Conservation (phyloP, 2,329 filamentous ascomycete genomes). For the Claviceps purpurea region DNA sequence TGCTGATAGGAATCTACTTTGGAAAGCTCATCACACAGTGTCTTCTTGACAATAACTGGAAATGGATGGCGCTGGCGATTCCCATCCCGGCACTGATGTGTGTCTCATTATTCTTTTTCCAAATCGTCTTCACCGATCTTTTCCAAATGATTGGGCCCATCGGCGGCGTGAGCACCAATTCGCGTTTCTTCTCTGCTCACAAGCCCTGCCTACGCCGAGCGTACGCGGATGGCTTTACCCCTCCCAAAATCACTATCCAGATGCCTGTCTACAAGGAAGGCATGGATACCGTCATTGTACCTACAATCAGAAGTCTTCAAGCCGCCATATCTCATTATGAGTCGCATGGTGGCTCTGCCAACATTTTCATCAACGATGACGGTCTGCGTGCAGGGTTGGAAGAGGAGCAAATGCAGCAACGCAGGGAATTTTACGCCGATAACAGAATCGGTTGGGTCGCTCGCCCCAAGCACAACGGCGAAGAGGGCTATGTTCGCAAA, state of each 20-base stretch:
- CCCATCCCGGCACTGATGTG: slow-evolving; percentile 23
- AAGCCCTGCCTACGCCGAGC: slow-evolving; percentile 19
- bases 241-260: slow-evolving; percentile 21
- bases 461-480: slow-evolving; percentile 31
- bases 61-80: slow-evolving; percentile 21
- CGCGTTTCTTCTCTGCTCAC: slow-evolving; percentile 29
- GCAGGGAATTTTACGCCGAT: slow-evolving; percentile 35
- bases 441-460: slow-evolving; percentile 34
- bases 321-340: slow-evolving; percentile 37
- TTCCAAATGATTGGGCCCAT: slow-evolving; percentile 37
- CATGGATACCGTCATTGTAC: slow-evolving; percentile 29
- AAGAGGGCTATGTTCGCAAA: slow-evolving; percentile 35
- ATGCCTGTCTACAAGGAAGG: slow-evolving; percentile 30
- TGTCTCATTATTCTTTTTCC: slow-evolving; percentile 29
- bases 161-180: slow-evolving; percentile 28
- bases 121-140: slow-evolving; percentile 23
- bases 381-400: slow-evolving; percentile 40
- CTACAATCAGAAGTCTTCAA: slow-evolving; percentile 34
- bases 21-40: slow-evolving; percentile 25
- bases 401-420: slow-evolving; percentile 24
- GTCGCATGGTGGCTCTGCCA: slow-evolving; percentile 29
- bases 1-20: slow-evolving; percentile 24
- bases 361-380: slow-evolving; percentile 50
- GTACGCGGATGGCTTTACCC: slow-evolving; percentile 18
- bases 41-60: slow-evolving; percentile 24